Evolutionary conservation across 2,329 filamentous ascomycete genomes (phyloP), one percentile per base, ranked within the genome.

Genomic region (Stachybotrys chartarum): DNA sequence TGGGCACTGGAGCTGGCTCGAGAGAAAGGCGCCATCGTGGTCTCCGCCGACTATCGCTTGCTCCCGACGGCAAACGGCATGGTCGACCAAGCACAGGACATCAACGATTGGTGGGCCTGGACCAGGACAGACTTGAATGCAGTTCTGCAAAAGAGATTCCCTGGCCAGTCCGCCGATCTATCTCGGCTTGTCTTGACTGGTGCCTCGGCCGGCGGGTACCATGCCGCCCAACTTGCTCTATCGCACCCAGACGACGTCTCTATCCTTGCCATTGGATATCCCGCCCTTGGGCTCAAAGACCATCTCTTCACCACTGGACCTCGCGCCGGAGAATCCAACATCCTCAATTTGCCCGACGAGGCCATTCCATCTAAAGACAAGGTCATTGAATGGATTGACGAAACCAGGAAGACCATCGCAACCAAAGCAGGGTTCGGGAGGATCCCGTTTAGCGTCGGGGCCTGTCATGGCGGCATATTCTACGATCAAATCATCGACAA

Each of bases 71-170:
- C 56, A 1, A 64, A 66, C 50, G 61, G 64, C 3, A 52, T 64
- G 1, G 60, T 59, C 0, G 66, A 68, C 18, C n/a, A 64, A 0
- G 56, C 66, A 0, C 61, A 61, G 3, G 66, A 68, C 48, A 24
- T 67, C 2, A 61, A 65, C 18, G 63, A 66, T 46, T 61, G 60
- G 1, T 68, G 66, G 64, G 56, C 60, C 17, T 68, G 66, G 64
- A 54, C 60, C 0, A 63, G 57, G 5, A 39, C 46, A 1, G 31
- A 52, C 0, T 52, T 68, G 0, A 48, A 55, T 0, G 0, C 12
- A 0, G 18, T 61, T 1, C 16, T 61, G 11, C 7, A 56, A 12
- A 10, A 57, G 3, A 56, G 51, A 7, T 52, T 54, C 1, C 62
- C 60, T 0, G 57, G 55, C 0, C 39, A 60, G 5, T 12, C 12